Evolutionary conservation across 371 early-diverging fungal genomes (phyloP), one percentile per base, ranked within the genome.

Genomic region (Parasitella parasitica): DNA sequence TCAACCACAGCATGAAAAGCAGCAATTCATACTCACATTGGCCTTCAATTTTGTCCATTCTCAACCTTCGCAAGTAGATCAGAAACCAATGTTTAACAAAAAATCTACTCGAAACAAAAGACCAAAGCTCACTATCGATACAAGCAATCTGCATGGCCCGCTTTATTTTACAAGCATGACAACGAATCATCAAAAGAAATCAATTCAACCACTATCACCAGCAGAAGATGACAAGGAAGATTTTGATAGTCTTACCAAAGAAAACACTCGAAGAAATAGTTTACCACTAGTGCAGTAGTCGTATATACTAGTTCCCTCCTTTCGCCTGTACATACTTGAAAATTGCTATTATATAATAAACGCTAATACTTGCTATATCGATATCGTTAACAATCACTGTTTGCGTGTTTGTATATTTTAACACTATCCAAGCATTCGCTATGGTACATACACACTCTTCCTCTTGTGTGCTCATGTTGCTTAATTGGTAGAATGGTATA

Each of bases 131-230:
- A 56, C 70, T 9, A 77, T 80, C 39, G 73, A 80, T 55, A 80
- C 80, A 34, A 68, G 65, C 53, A 75, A 63, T 39, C 60, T 77
- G 20, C 62, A 64, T 12, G 77, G 75, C 1, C 80, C 80, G n/a
- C 64, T 80, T 8, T 80, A 70, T 37, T 71, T 80, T 39, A 80
- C 80, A 38, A 70, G 61, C 15, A 57, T 80, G 64, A 73, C 80
- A 16, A 80, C 80, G 15, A 72, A 80, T 32, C 76, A 78, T 55
- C 71, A 56, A 61, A 73, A 55, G 58, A 66, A 34, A 28, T 6
- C 20, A 7, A 22, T 41, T 9, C 8, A 7, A 41, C 20, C 41
- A 36, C 15, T 48, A 37, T 43, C 22, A 3, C 12, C 39, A 9
- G 11, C 18, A 38, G 22, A 11, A 6, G 18, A 54, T 30, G 56